phyloP scores from a whole-genome alignment of 1,139 yeast genomes.

The Pichia sp. region DNA sequence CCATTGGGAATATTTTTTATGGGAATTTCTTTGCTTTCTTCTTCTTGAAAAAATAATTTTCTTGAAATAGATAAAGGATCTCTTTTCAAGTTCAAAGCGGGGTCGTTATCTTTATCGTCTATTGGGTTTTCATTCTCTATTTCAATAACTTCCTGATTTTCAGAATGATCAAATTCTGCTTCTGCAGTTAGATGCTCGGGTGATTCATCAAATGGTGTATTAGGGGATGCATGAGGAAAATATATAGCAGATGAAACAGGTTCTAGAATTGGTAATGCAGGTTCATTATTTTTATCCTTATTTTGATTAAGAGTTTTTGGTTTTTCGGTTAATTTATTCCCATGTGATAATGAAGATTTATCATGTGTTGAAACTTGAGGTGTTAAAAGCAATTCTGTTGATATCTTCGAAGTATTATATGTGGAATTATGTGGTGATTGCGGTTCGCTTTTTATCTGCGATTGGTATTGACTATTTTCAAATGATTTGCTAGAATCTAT shows the following conservation, averaged over 20 bases:
- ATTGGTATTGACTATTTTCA: background rate
- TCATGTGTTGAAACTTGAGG: background rate
- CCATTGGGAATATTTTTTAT: no score
- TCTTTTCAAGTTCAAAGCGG: constrained; percentile 18
- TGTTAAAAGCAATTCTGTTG: background rate
- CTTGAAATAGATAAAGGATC: background rate
- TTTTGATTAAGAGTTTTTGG: background rate
- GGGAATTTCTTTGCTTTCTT: no score
- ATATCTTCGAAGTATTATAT: background rate
- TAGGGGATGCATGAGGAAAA: constrained; percentile 49
- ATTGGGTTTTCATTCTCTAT: background rate
- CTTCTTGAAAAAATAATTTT: constrained; percentile 11
- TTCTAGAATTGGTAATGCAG: constrained; percentile 29
- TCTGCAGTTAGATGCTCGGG: constrained; percentile 31
- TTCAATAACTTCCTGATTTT: constrained; percentile 8
- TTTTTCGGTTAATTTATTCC: background rate
- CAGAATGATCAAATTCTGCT: constrained; percentile 28
- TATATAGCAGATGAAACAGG: constrained; percentile 65
- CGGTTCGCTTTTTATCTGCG: background rate
- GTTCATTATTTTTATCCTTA: background rate
- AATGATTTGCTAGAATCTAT: background rate
- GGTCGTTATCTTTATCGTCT: constrained; percentile 7
- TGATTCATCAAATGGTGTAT: constrained; percentile 5
- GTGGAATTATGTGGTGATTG: background rate
- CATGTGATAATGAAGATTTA: background rate